Evolutionary conservation across 1,284 basidiomycete genomes (phyloP).

Genomic region (Testicularia cyperi): DNA sequence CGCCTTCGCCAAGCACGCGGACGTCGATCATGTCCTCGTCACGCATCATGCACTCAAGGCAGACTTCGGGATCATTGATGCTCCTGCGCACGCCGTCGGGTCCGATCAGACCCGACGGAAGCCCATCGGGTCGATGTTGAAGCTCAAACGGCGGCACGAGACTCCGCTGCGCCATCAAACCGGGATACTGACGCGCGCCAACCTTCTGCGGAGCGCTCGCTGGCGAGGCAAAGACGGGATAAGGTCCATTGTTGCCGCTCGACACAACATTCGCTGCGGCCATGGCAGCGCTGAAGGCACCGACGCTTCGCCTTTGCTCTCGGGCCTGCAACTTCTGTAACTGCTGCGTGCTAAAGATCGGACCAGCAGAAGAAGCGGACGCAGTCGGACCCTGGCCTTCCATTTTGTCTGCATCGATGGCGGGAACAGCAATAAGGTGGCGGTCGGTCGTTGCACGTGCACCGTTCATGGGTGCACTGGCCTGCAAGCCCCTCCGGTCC

Average conservation of each 20-base stretch:
- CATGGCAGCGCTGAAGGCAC: constrained; percentile 51
- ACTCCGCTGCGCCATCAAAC: constrained; percentile 53
- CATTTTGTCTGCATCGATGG: not conserved
- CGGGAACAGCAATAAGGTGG: constrained; percentile 1
- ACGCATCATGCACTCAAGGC: constrained; percentile 97
- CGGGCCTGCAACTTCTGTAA: constrained; percentile 45
- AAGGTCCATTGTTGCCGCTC: constrained; percentile 50
- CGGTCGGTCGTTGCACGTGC: constrained; percentile 10
- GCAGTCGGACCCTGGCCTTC: not conserved
- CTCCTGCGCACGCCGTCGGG: constrained; percentile 51
- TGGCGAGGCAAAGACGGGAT: constrained; percentile 47
- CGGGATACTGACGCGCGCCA: constrained; percentile 48
- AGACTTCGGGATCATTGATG: constrained; percentile 69
- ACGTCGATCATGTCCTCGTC: constrained; percentile 98
- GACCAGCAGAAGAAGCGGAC: not conserved
- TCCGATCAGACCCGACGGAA: constrained; percentile 49
- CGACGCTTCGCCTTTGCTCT: constrained; percentile 48
- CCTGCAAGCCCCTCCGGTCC: constrained; percentile 6
- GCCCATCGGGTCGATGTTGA: constrained; percentile 54
- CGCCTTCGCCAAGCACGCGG: constrained; percentile 77
- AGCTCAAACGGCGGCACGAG: constrained; percentile 58
- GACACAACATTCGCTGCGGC: constrained; percentile 38
- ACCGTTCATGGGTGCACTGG: not conserved
- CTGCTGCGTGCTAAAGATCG: constrained; percentile 46
- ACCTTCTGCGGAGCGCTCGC: constrained; percentile 14